Conservation (phyloP, 768 basidiomycete species). For the Macrolepiota dolichaula region DNA sequence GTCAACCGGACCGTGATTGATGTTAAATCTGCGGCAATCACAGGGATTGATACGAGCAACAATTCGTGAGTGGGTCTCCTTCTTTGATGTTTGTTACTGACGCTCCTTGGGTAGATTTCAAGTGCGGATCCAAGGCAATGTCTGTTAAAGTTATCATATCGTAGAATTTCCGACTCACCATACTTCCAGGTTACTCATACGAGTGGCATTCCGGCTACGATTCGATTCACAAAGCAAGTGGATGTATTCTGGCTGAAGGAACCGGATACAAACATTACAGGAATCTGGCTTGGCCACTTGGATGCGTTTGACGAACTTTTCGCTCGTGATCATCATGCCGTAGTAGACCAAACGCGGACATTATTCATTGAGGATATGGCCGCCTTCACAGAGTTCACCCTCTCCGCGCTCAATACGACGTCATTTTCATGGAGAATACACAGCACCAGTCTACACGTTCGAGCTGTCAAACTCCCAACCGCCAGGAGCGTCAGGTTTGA, state of each 20-base stretch:
- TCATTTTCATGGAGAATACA: constrained; percentile 68
- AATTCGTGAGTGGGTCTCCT: constrained; percentile 39
- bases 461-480: constrained; percentile 64
- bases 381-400: constrained; percentile 62
- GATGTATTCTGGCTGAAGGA: constrained; percentile 56
- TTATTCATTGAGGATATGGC: constrained; percentile 55
- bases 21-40: constrained; percentile 49
- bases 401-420: constrained; percentile 57
- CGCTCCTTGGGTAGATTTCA: constrained; percentile 38
- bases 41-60: constrained; percentile 43
- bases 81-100: background rate
- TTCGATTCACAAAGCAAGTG: constrained; percentile 56
- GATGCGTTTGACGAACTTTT: constrained; percentile 36
- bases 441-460: constrained; percentile 55
- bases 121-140: constrained; percentile 50
- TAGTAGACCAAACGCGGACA: constrained; percentile 54
- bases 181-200: constrained; percentile 56
- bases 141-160: constrained; percentile 19
- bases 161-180: background rate
- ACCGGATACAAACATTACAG: constrained; percentile 28
- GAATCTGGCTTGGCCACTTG: constrained; percentile 54
- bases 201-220: constrained; percentile 60
- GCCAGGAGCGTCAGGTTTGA: constrained; percentile 64
- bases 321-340: constrained; percentile 53
- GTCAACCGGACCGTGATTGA: constrained; percentile 54